Base-by-base conservation (phyloP, 2,329 filamentous ascomycete species). In the Leptographium lundbergii region DNA sequence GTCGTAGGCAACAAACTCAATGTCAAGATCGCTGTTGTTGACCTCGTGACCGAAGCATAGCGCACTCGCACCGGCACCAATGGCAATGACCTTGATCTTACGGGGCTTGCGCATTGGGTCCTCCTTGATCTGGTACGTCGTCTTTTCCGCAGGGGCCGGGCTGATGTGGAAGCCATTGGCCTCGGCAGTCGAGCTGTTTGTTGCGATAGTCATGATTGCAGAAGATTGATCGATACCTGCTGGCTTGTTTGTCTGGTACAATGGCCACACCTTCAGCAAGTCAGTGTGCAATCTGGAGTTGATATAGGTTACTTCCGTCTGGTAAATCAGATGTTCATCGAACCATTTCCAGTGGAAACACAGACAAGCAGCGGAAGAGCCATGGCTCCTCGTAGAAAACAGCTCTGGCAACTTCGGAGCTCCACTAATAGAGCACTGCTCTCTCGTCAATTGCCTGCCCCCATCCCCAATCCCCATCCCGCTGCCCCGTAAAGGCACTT, bases 1-100 rank as follows among this genome's bases (percentile, higher is more conserved):
- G 63, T 80, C 77, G 60, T 76, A 79, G 34, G 69, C 68, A 9
- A 66, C 69, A 50, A 69, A 66, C 13, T 65, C 63, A 10, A 66
- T 62, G 25, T 69, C 51, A 32, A 57, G 50, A 14, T 50, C 42
- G 56, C 42, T 57, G 17, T 57, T 56, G 36, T 56, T 56, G 54
- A 56, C 54, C 34, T 60, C 52, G 59, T 57, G 52, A 2, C 39
- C 56, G 19, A 60, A 60, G 55, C 25, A 29, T 3, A 60, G 55
- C 6, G 56, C 55, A 19, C 50, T 55, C 9, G 59, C 59, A 6
- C 59, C 59, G 39, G 51, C 55, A n/a, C 59, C 59, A 42, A 60
- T 58, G 13, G 56, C 56, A 57, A 60, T 60, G 14, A 60, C 59
- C 51, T 45, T 55, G 54, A 59, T 56, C 56, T 57, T 57, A 5